Percentiles rank a stretch among this genome's conserved stretches.
Conservation (phyloP, 495 filamentous ascomycete genomes). For the Hypoxylon subgilvum region DNA sequence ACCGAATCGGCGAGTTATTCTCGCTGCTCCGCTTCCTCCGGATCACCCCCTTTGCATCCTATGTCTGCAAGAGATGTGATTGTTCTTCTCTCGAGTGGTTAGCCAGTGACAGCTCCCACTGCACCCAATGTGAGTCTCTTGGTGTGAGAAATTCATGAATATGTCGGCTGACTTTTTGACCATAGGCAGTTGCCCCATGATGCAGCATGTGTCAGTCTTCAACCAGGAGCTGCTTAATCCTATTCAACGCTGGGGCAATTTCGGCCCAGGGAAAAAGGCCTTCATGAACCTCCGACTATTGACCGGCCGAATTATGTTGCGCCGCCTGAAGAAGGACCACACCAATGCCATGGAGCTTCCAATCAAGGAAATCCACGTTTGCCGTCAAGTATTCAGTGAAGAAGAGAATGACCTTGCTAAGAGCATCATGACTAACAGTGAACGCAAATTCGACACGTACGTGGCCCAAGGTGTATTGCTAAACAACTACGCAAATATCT, state of each 20-base stretch:
- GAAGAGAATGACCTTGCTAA: slow-evolving; percentile 93
- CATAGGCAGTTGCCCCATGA: slow-evolving; percentile 61
- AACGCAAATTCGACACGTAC: slow-evolving; percentile 90
- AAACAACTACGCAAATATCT: slow-evolving; percentile 93
- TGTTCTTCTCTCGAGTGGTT: slow-evolving; percentile 86
- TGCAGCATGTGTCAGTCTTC: slow-evolving; percentile 92
- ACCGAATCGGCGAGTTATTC: slow-evolving; percentile 97
- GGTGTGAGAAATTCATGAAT: neutral
- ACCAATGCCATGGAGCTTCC: slow-evolving; percentile 93
- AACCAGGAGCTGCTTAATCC: slow-evolving; percentile 94
- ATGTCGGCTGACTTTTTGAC: slow-evolving; percentile 20
- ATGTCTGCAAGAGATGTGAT: slow-evolving; percentile 84
- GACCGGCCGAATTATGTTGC: slow-evolving; percentile 90
- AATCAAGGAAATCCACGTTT: slow-evolving; percentile 87
- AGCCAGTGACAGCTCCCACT: slow-evolving; percentile 68
- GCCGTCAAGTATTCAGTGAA: slow-evolving; percentile 94
- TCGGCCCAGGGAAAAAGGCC: slow-evolving; percentile 64
- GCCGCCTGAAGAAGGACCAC: slow-evolving; percentile 89
- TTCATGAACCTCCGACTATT: slow-evolving; percentile 82
- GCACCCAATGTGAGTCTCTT: slow-evolving; percentile 63
- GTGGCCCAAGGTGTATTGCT: slow-evolving; percentile 92
- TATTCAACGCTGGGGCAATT: slow-evolving; percentile 62
- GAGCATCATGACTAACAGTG: slow-evolving; percentile 89
- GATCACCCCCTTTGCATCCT: slow-evolving; percentile 84
- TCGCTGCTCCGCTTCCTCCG: slow-evolving; percentile 90